Evolutionary conservation across 2,329 filamentous ascomycete species (phyloP).

Genomic region (Furcasterigmium sp.): DNA sequence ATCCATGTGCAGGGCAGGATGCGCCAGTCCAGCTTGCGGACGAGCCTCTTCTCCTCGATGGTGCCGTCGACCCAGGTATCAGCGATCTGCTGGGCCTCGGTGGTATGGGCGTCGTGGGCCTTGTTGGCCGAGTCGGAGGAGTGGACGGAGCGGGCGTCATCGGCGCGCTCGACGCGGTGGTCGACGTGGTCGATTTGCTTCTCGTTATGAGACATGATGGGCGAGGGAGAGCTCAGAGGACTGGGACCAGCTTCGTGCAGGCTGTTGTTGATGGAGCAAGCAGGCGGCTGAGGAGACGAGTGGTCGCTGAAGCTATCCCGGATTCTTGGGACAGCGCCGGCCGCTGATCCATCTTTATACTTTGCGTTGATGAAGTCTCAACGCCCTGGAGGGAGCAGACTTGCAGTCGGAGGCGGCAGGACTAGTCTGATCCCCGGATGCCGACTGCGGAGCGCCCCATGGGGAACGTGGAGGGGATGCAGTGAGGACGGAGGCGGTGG

Average conservation of each 20-base stretch:
- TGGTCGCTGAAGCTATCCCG: too few species aligned
- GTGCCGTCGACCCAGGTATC: constrained; percentile 5
- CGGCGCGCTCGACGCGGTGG: neutral
- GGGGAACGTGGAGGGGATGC: neutral
- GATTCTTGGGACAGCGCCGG: too few species aligned
- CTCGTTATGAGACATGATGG: neutral
- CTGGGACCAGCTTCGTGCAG: too few species aligned
- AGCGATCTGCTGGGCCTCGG: neutral
- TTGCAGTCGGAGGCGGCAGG: too few species aligned
- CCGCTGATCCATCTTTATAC: too few species aligned
- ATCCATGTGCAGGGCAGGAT: constrained; percentile 13
- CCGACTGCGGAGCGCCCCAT: neutral
- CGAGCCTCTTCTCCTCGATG: constrained; percentile 10
- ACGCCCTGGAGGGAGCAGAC: too few species aligned
- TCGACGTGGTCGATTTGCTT: neutral
- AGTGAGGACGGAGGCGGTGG: neutral
- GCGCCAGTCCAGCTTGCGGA: constrained; percentile 9
- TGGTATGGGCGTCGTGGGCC: neutral
- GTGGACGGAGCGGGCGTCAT: neutral
- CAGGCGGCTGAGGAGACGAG: too few species aligned
- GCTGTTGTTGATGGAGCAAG: too few species aligned
- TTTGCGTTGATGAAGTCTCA: too few species aligned
- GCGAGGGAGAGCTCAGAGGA: neutral
- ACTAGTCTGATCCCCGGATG: too few species aligned
- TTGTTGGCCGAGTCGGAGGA: neutral